These are phyloP conservation scores for Penicilliopsis zonata DNA, from an alignment of 495 filamentous ascomycete species.

Conservation along the genomic window DNA sequence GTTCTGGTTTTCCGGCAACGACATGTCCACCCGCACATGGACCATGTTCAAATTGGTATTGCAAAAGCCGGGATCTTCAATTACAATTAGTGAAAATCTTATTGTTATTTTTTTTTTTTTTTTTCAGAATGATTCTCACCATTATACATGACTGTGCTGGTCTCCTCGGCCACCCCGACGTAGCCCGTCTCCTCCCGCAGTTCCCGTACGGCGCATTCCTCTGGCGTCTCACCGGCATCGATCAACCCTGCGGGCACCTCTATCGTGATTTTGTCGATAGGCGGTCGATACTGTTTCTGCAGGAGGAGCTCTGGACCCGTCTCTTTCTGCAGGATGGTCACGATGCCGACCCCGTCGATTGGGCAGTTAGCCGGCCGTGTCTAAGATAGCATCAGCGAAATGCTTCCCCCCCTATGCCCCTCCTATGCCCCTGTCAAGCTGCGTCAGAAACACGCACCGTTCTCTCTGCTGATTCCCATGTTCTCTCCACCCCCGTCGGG, in stretches of 20 bases:
- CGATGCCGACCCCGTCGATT: conserved; percentile 85
- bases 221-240: conserved; percentile 68
- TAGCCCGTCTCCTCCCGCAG: conserved; percentile 93
- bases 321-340: conserved; percentile 69
- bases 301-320: conserved; percentile 65
- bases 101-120: too few species aligned
- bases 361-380: conserved; percentile 57
- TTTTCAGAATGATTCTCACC: too few species aligned
- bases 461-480: conserved; percentile 75
- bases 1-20: conserved; percentile 53
- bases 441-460: conserved; percentile 22
- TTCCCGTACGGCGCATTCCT: conserved; percentile 74
- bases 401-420: too few species aligned
- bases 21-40: conserved; percentile 69
- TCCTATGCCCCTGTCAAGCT: too few species aligned
- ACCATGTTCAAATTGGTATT: conserved; percentile 82
- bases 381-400: conserved; percentile 14
- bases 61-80: conserved; percentile 61
- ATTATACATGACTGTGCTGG: conserved; percentile 75
- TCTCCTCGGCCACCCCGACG: conserved; percentile 53
- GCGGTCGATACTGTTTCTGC: conserved; percentile 82
- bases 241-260: conserved; percentile 82
- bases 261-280: conserved; percentile 63
- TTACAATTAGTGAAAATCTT: too few species aligned
- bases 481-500: conserved; percentile 52